Evolutionary conservation across 2,329 filamentous ascomycete genomes (phyloP), one percentile per base, ranked within the genome.

Genomic region (Arthrinium phaeospermum): DNA sequence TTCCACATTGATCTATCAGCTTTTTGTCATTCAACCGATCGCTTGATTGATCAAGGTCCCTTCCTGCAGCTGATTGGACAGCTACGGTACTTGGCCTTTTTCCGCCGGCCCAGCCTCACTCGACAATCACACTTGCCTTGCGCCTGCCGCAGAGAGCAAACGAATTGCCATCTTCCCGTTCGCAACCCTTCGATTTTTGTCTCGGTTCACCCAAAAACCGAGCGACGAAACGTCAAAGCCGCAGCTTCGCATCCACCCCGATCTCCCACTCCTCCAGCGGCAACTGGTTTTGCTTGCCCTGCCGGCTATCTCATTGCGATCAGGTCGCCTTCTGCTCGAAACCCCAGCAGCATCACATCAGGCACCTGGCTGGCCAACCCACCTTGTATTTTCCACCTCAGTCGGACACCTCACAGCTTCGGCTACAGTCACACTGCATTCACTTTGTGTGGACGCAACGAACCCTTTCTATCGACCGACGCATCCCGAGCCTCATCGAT

Each of bases 221-320:
- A 64, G 57, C 57, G 34, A 64, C 57, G 22, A 64, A 57, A 64
- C 57, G 22, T 64, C 30, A 24, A 64, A 41, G 34, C n/a, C 57
- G 57, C 57, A 41, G 19, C 57, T 64, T 41, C 34, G 34, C 57
- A 64, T 41, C 5, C 57, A 22, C n/a, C 41, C 12, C 57, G 41
- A 13, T 37, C 30, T n/a, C 34, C 57, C 57, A 64, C 34, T 22
- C 34, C 30, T 64, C 57, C 57, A 64, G 57, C 57, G 57, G 57
- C 57, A 64, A 64, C 57, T 64, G 57, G 57, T 64, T 64, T 64
- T 64, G 57, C 57, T 64, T 64, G 57, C 41, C 57, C 41, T n/a
- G 57, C 34, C 30, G 57, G 57, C 57, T 64, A 41, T 37, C 57
- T 41, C 22, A 34, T 64, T 64, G 57, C 57, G 57, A 64, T 64